These are phyloP conservation scores for Mortierella sp. DNA, from an alignment of 371 early-diverging fungal genomes.

Conservation along the genomic window DNA sequence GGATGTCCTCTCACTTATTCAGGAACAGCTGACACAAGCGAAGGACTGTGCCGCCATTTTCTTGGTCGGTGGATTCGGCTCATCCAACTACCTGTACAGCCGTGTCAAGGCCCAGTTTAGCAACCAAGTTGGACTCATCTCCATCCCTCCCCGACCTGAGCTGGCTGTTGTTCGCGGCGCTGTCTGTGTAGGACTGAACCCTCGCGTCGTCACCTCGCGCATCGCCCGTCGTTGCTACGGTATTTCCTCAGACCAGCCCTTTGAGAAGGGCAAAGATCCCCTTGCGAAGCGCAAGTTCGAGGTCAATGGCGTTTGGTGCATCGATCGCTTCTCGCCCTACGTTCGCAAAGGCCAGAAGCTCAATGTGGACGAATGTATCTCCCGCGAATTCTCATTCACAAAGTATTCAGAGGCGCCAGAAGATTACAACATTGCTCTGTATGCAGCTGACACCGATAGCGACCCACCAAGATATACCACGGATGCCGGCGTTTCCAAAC, in stretches of 20 bases:
- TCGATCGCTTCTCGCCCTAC: conserved; percentile 64
- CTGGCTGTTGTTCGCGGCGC: conserved; percentile 53
- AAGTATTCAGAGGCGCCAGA: conserved; percentile 47
- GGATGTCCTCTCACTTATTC: conserved; percentile 61
- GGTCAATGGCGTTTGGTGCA: conserved; percentile 47
- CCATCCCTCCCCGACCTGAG: conserved; percentile 55
- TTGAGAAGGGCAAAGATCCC: conserved; percentile 59
- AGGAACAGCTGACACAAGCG: conserved; percentile 57
- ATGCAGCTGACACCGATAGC: conserved; percentile 58
- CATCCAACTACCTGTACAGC: conserved; percentile 61
- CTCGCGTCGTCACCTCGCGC: conserved; percentile 64
- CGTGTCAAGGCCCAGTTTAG: conserved; percentile 56
- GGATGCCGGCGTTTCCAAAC: conserved; percentile 57
- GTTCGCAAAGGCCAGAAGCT: conserved; percentile 70
- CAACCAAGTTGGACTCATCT: conserved; percentile 52
- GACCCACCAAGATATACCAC: conserved; percentile 60
- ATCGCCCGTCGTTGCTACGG: conserved; percentile 70
- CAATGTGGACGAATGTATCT: conserved; percentile 66
- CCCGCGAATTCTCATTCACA: conserved; percentile 52
- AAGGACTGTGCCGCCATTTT: conserved; percentile 59
- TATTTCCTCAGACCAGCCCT: conserved; percentile 71
- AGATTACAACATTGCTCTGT: conserved; percentile 55
- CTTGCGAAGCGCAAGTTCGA: conserved; percentile 55
- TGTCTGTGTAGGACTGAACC: conserved; percentile 65
- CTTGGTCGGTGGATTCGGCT: conserved; percentile 67